Evolutionary conservation across 148 eudicot species (phyloP).

Genomic region (Rhododendron vialii): DNA sequence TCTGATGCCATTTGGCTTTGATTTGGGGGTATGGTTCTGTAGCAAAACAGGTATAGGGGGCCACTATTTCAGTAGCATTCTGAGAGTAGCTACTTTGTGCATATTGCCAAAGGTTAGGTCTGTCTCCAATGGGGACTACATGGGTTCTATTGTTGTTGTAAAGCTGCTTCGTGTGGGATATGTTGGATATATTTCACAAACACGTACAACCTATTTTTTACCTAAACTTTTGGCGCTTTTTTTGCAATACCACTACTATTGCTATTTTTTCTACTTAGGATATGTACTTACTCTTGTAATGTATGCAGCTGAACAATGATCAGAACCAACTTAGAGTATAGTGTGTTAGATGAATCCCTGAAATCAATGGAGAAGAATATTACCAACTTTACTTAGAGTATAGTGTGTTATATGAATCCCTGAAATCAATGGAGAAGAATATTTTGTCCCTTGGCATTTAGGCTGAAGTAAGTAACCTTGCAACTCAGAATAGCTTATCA

Average conservation of each 20-base stretch:
- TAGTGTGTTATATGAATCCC: background rate
- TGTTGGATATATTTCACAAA: background rate
- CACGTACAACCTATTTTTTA: background rate
- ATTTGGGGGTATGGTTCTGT: too few species aligned
- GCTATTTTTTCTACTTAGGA: background rate
- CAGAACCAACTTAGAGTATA: background rate
- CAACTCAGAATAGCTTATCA: background rate
- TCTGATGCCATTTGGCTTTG: too few species aligned
- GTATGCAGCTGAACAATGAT: background rate
- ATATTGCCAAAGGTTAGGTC: too few species aligned
- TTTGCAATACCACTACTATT: background rate
- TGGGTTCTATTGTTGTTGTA: too few species aligned
- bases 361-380: background rate
- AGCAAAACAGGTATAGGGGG: too few species aligned
- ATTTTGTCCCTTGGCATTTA: background rate
- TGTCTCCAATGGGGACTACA: too few species aligned
- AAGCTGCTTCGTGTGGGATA: background rate
- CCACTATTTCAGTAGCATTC: too few species aligned
- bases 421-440: background rate
- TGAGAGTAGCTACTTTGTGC: too few species aligned
- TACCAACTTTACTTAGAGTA: background rate
- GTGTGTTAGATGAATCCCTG: background rate
- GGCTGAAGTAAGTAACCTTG: background rate
- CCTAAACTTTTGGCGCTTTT: background rate
- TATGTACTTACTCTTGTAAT: background rate